Evolutionary conservation across 164 flowering plant species (phyloP).

Genomic region (Aristolochia californica): DNA sequence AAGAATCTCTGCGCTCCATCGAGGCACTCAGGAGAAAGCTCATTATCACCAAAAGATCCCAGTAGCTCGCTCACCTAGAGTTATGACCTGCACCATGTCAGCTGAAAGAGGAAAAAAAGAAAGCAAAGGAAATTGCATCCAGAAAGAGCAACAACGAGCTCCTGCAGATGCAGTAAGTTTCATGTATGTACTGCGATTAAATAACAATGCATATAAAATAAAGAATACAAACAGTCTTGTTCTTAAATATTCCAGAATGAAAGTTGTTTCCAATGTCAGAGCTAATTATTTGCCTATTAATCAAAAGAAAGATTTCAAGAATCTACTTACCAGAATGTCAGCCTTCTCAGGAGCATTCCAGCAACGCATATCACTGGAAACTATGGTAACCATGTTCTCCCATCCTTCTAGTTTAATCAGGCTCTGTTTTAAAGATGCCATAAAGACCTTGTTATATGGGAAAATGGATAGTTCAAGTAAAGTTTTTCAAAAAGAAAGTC

Average conservation of each 20-base stretch:
- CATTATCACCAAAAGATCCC: conserved; percentile 99
- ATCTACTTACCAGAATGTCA: conserved; percentile 70
- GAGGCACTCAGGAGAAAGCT: conserved; percentile 97
- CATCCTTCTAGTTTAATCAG: conserved; percentile 92
- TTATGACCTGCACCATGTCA: not conserved
- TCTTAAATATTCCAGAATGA: not conserved
- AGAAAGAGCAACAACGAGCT: no score
- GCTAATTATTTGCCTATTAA: no score
- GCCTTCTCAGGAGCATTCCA: conserved; percentile 99
- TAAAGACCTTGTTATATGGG: not conserved
- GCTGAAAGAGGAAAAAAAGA: not conserved
- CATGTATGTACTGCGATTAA: no score
- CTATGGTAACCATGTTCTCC: conserved; percentile 67
- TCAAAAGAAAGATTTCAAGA: not conserved
- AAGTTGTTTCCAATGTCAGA: no score
- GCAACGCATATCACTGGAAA: conserved; percentile 91
- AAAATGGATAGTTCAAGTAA: not conserved
- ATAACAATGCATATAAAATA: not conserved
- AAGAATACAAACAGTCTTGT: not conserved
- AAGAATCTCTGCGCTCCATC: conserved; percentile 93
- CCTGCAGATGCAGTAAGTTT: no score
- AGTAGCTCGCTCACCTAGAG: conserved; percentile 91
- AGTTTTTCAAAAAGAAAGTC: no score
- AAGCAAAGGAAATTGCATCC: no score
- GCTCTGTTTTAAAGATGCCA: conserved; percentile 42